Evolutionary conservation across 306 rosid species (phyloP), one percentile per base, ranked within the genome.

Genomic region (Sechiopsis laciniata): DNA sequence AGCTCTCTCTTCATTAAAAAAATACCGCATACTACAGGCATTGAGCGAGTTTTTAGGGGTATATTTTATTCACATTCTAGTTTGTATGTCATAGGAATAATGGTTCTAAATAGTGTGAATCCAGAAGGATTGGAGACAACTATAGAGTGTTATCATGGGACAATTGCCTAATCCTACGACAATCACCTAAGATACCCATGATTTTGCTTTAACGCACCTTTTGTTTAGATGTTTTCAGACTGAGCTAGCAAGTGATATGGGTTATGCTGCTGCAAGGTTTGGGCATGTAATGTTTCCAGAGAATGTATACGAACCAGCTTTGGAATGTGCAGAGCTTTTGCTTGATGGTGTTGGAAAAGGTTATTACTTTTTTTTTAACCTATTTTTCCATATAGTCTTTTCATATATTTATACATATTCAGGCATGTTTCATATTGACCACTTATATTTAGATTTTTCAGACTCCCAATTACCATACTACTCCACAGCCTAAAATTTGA

Each of bases 201-300:
- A 76, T 72, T 86, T 84, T 69, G 58, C 80, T 80, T 80, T 80
- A 82, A 87, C 75, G 82, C 80, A 76, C 61, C 77, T 56, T 60
- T 81, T 77, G 78, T 66, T 80, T 87, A 89, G 95, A 89, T 89
- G 92, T 82, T 86, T 90, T 89, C 98, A 94, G 97, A 80, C 88
- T 81, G 98, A 89, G 86, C 97, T 94, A 75, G 98, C 98, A 22
- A 86, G 96, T 84, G 97, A 89, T 73, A 80, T 94, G 87, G 96
- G 96, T 75, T 94, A 90, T 74, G 78, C 97, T 78, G 87, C 95
- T 80, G 96, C 90, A 71, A 87, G 98, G 87, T 94, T 72, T 87
- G 98, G 98, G 76, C 98, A 94, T 80, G 97, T 94, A 35, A 94
- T 94, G 98, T 94, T 94, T 85, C 97, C 98, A 45, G 97, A 94